These are phyloP conservation scores for Erigeron philadelphicus DNA, from an alignment of 140 eudicot genomes.

Conservation along the genomic window DNA sequence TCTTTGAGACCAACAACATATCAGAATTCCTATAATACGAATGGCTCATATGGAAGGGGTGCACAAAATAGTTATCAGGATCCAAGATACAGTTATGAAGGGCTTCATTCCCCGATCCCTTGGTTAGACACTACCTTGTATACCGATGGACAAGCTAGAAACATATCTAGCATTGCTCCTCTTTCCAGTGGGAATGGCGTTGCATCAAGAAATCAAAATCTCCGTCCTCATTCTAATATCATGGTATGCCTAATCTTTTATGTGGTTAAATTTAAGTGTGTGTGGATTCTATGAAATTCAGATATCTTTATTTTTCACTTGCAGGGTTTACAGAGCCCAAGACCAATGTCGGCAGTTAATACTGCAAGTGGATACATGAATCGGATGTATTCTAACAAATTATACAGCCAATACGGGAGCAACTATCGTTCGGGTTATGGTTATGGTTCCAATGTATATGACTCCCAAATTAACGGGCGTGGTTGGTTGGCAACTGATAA, in stretches of 20 bases:
- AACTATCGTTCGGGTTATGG: slow-evolving; percentile 57
- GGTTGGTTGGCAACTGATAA: slow-evolving; percentile 56
- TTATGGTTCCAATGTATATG: slow-evolving; percentile 49
- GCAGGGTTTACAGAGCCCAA: slow-evolving; percentile 38
- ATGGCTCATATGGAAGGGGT: slow-evolving; percentile 53
- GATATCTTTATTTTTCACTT: background rate
- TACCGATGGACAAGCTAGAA: slow-evolving; percentile 48
- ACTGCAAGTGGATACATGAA: slow-evolving; percentile 43
- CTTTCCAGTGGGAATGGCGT: slow-evolving; percentile 35
- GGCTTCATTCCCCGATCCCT: slow-evolving; percentile 55
- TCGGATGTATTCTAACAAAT: slow-evolving; percentile 53
- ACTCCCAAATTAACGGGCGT: slow-evolving; percentile 33
- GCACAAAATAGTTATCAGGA: slow-evolving; percentile 49
- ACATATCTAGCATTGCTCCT: slow-evolving; percentile 32
- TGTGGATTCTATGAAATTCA: background rate
- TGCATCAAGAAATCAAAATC: slow-evolving; percentile 54
- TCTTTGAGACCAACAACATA: slow-evolving; percentile 31
- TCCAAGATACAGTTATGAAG: slow-evolving; percentile 47
- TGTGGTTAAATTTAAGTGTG: no score
- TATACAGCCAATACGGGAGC: slow-evolving; percentile 57
- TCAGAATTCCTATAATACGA: slow-evolving; percentile 43
- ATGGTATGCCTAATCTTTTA: slow-evolving; percentile 35
- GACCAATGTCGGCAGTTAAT: slow-evolving; percentile 45
- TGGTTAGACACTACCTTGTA: slow-evolving; percentile 54
- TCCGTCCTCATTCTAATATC: slow-evolving; percentile 46